Conservation (phyloP, 2,329 filamentous ascomycete genomes). For the Didymella lethalis region DNA sequence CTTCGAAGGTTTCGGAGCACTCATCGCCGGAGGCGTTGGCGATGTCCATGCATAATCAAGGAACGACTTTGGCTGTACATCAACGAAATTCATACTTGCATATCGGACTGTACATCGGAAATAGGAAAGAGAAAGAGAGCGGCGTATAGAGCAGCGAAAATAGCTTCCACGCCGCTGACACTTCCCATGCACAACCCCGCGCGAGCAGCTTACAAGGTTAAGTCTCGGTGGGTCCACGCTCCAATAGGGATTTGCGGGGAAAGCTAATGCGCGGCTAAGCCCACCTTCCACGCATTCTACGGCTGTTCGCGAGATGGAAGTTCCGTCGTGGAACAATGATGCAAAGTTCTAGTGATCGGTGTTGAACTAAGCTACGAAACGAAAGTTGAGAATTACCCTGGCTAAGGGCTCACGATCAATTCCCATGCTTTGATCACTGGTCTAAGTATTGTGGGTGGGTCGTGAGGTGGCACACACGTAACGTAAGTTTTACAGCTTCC, state of each 20-base stretch:
- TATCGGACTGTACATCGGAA: conserved; percentile 38
- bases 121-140: conserved; percentile 37
- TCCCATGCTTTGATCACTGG: too few species aligned
- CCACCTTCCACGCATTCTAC: conserved; percentile 7
- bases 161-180: conserved; percentile 28
- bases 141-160: conserved; percentile 21
- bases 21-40: conserved; percentile 36
- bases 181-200: conserved; percentile 42
- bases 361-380: background rate
- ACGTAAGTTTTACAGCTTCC: too few species aligned
- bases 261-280: conserved; percentile 29
- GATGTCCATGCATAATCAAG: conserved; percentile 50
- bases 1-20: conserved; percentile 39
- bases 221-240: conserved; percentile 28
- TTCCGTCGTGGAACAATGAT: background rate
- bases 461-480: too few species aligned
- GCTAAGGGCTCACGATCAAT: background rate
- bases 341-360: background rate
- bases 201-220: conserved; percentile 16
- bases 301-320: conserved; percentile 4
- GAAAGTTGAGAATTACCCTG: background rate
- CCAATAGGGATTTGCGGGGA: conserved; percentile 40
- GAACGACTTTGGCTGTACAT: conserved; percentile 48
- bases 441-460: too few species aligned
- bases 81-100: conserved; percentile 48